phyloP scores from a whole-genome alignment of 1,284 basidiomycete genomes.

The Xerocomus tenax region DNA sequence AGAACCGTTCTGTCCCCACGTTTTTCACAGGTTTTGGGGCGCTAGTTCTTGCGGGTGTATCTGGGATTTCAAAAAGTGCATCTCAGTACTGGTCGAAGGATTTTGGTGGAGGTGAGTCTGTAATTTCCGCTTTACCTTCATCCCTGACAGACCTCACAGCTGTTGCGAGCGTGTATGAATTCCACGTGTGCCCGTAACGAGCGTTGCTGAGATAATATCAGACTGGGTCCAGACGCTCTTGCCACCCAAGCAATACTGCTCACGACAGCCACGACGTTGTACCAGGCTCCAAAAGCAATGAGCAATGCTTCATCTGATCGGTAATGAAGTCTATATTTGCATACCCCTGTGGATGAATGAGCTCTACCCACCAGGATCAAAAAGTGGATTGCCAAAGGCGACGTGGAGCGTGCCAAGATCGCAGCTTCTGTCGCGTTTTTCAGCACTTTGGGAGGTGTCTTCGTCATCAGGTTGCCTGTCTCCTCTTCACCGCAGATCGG shows the following conservation, averaged over 20 bases:
- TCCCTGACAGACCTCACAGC: slow-evolving; percentile 15
- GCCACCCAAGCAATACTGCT: slow-evolving; percentile 26
- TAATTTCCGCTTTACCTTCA: background rate
- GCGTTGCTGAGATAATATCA: slow-evolving; percentile 8
- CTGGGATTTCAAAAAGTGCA: slow-evolving; percentile 21
- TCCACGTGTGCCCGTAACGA: background rate
- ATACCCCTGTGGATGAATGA: slow-evolving; percentile 2
- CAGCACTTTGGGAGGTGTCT: slow-evolving; percentile 13
- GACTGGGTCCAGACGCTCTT: slow-evolving; percentile 24
- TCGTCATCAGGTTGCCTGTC: slow-evolving; percentile 19
- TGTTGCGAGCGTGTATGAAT: slow-evolving; percentile 22
- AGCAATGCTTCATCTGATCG: slow-evolving; percentile 18
- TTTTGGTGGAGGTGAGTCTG: slow-evolving; percentile 22
- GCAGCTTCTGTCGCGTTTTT: slow-evolving; percentile 18
- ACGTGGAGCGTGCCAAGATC: slow-evolving; percentile 21
- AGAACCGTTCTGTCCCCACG: background rate
- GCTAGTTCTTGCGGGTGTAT: slow-evolving; percentile 16
- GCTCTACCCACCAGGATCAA: slow-evolving; percentile 11
- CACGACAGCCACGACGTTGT: slow-evolving; percentile 22
- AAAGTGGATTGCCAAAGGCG: slow-evolving; percentile 20
- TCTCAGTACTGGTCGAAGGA: slow-evolving; percentile 29
- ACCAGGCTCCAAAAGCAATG: slow-evolving; percentile 21
- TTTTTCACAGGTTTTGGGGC: slow-evolving; percentile 19
- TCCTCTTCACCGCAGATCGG: background rate
- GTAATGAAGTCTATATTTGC: slow-evolving; percentile 16